phyloP scores from a whole-genome alignment of 768 basidiomycete genomes.

The Phaffia australis region DNA sequence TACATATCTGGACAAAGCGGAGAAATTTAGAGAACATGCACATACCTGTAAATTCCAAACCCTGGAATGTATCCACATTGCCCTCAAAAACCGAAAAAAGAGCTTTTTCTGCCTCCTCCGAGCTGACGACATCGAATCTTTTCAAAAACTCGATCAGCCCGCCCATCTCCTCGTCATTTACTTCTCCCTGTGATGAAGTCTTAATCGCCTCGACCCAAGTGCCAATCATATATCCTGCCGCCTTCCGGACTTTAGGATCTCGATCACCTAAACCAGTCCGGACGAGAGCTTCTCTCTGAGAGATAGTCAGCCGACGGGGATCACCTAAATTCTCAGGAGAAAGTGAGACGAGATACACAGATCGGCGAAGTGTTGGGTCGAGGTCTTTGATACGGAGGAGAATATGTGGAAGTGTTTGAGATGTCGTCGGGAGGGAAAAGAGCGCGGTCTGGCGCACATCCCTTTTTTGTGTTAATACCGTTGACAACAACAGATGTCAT shows the following conservation, averaged over 20 bases:
- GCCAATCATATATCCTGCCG: constrained; percentile 59
- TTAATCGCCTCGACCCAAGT: constrained; percentile 50
- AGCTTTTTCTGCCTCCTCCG: constrained; percentile 57
- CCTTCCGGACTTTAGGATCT: constrained; percentile 58
- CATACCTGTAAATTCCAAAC: constrained; percentile 16
- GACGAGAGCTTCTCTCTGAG: constrained; percentile 66
- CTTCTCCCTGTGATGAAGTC: constrained; percentile 46
- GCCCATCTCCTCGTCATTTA: constrained; percentile 6
- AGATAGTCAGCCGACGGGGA: constrained; percentile 54
- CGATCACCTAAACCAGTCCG: constrained; percentile 77
- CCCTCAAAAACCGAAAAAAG: constrained; percentile 60
- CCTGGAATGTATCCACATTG: constrained; percentile 53
- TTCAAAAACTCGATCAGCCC: constrained; percentile 32
- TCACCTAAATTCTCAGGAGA: constrained; percentile 51
- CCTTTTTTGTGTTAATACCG: constrained; percentile 38
- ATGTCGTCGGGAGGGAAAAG: constrained; percentile 54
- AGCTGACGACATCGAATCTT: constrained; percentile 35
- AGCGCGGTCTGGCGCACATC: constrained; percentile 78
- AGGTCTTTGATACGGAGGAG: constrained; percentile 69
- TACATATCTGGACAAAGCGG: neutral
- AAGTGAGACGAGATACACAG: constrained; percentile 57
- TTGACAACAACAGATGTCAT: neutral
- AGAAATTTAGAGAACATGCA: neutral
- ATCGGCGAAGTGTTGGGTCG: constrained; percentile 61
- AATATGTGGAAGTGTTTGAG: constrained; percentile 52